Evolutionary conservation across 257 asterid species (phyloP).

Genomic region (Capsicum baccatum): DNA sequence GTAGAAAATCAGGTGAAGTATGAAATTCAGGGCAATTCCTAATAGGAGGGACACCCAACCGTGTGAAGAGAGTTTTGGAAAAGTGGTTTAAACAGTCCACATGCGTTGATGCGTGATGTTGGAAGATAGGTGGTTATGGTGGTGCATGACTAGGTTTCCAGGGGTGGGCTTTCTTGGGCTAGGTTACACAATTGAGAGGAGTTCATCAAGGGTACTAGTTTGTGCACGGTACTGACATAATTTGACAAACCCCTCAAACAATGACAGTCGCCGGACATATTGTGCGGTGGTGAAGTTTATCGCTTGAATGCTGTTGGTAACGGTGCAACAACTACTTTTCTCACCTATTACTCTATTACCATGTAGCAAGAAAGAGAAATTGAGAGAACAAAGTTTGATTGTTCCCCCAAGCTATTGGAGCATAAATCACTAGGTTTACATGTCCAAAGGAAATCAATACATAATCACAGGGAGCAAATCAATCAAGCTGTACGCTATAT

Average conservation of each 20-base stretch:
- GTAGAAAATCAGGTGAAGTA: too few relatives aligned
- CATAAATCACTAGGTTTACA: neutral
- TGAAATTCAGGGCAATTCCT: too few relatives aligned
- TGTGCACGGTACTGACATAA: neutral
- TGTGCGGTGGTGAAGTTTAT: neutral
- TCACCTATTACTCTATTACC: neutral
- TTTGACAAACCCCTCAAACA: neutral
- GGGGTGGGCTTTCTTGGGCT: too few relatives aligned
- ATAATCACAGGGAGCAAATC: neutral
- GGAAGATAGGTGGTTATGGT: too few relatives aligned
- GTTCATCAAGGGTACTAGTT: too few relatives aligned
- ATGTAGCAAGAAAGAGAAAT: conserved; percentile 7
- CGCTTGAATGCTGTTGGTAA: neutral
- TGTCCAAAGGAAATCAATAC: neutral
- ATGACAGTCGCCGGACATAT: neutral
- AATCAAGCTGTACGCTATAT: neutral
- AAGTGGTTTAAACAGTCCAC: too few relatives aligned
- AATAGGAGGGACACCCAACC: too few relatives aligned
- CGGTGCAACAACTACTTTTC: neutral
- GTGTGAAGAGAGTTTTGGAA: too few relatives aligned
- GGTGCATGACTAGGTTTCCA: too few relatives aligned
- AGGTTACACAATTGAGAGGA: too few relatives aligned
- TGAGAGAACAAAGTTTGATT: neutral
- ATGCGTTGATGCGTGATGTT: too few relatives aligned
- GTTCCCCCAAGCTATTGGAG: neutral